Conservation (phyloP, 2,329 filamentous ascomycete species). For the Fusarium verrucosum region DNA sequence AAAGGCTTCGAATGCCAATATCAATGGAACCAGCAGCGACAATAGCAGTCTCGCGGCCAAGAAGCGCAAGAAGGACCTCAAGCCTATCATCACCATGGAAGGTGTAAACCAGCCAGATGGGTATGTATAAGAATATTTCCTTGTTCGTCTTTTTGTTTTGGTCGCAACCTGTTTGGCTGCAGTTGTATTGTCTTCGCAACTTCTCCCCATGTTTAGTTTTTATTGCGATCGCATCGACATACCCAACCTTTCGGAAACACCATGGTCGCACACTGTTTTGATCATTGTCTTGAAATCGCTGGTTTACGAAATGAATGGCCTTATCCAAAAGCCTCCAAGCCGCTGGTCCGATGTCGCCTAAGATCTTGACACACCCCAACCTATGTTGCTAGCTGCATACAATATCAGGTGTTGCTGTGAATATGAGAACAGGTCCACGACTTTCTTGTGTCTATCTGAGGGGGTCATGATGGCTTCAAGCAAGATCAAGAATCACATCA, state of each 20-base stretch:
- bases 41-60: constrained; percentile 55
- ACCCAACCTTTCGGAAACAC: background rate
- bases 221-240: background rate
- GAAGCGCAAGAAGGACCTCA: constrained; percentile 80
- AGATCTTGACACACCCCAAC: constrained; percentile 7
- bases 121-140: constrained; percentile 47
- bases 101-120: constrained; percentile 50
- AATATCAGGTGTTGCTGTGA: background rate
- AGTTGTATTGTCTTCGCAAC: background rate
- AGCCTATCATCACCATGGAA: constrained; percentile 80
- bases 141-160: constrained; percentile 3
- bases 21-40: constrained; percentile 45
- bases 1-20: constrained; percentile 42
- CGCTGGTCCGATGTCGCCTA: constrained; percentile 3
- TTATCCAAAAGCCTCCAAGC: background rate
- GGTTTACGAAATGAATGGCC: background rate
- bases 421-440: background rate
- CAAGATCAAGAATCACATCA: constrained; percentile 23
- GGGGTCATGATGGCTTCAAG: constrained; percentile 12
- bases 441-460: constrained; percentile 2
- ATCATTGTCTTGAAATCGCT: background rate
- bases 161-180: background rate
- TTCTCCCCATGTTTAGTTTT: background rate
- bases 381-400: background rate
- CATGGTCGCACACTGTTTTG: background rate